Base-by-base conservation (phyloP, 108 stramenopile species). In the Nitzschia sp. region DNA sequence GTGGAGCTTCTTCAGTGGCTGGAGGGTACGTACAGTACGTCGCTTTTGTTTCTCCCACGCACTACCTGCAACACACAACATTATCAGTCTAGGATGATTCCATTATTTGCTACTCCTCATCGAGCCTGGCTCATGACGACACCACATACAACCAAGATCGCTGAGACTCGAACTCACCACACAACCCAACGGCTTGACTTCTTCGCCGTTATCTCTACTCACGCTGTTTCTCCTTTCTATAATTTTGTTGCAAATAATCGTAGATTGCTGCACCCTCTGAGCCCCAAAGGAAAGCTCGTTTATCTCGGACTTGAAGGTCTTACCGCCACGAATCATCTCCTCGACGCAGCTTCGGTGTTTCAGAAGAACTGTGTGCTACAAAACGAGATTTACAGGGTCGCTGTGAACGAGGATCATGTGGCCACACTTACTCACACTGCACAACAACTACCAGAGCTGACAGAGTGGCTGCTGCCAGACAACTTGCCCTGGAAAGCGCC, bases 1-100 rank as follows among this genome's bases (percentile, higher is more conserved):
- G 85, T 35, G 93, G 93, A n/a, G 93, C 93, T 21, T 87, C 86
- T 3, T 61, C 89, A 33, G 90, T 94, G 19, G 93, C 93, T 45
- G 93, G 93, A 30, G 93, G 92, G 86, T 89, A 65, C 82, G 88
- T 85, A 41, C 22, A n/a, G n/a, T n/a, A n/a, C 16, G 6, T 23
- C 11, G 53, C 2, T 33, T 53, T 8, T 6, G 8, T 52, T 44
- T 75, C 33, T 59, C 59, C 9, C 6, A 23, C 3, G 61, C 11
- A 17, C 56, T 38, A 21, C 25, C 31, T 54, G 26, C 58, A 36
- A 53, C 6, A 63, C 23, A 45, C n/a, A 23, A 13, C 15, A 41
- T 16, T 15, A 45, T 59, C 61, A 28, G 26, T 71, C 60, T 31
- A 68, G 59, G 62, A 56, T 53, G 52, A 35, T 34, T 34, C 52